These are phyloP conservation scores for Neurospora sublineolata DNA, from an alignment of 495 filamentous ascomycete species.

Conservation along the genomic window DNA sequence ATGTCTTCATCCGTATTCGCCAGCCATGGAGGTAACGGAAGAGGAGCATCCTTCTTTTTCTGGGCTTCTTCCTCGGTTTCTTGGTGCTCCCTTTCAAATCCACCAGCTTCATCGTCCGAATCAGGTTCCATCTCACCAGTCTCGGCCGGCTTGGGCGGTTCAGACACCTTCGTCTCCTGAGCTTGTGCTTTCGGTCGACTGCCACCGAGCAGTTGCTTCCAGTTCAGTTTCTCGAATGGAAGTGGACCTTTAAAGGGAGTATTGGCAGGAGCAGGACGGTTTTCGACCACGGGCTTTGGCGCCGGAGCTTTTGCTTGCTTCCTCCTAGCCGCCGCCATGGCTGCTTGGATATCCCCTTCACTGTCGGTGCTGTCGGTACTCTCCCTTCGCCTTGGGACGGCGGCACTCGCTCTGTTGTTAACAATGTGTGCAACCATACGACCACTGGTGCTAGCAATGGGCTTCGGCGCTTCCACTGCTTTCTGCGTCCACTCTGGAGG, in stretches of 20 bases:
- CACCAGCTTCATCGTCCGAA: slow-evolving; percentile 50
- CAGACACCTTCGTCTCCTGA: slow-evolving; percentile 11
- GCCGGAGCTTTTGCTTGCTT: slow-evolving; percentile 23
- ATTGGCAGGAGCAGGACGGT: slow-evolving; percentile 23
- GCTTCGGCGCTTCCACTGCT: slow-evolving; percentile 40
- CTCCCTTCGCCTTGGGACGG: slow-evolving; percentile 35
- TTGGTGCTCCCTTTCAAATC: slow-evolving; percentile 36
- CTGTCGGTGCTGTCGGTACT: slow-evolving; percentile 45
- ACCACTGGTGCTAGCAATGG: slow-evolving; percentile 40
- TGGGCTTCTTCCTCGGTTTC: slow-evolving; percentile 1
- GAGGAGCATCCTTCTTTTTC: slow-evolving; percentile 41
- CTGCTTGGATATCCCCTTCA: slow-evolving; percentile 50
- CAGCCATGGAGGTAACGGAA: slow-evolving; percentile 83
- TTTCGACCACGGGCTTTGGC: slow-evolving; percentile 12
- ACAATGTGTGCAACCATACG: slow-evolving; percentile 50
- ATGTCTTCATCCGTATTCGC: slow-evolving; percentile 40
- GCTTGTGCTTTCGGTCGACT: slow-evolving; percentile 31
- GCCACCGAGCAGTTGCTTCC: slow-evolving; percentile 42
- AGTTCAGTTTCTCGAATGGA: slow-evolving; percentile 78
- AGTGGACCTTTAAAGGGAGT: slow-evolving; percentile 66
- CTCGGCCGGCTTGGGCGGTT: slow-evolving; percentile 4
- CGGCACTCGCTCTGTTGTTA: slow-evolving; percentile 48
- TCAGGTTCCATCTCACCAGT: slow-evolving; percentile 18
- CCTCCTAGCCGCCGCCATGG: slow-evolving; percentile 39
- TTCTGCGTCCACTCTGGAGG: slow-evolving; percentile 44